These are phyloP conservation scores for Thraustochytrium sp. DNA, from an alignment of 352 stramenopile genomes.

Conservation along the genomic window DNA sequence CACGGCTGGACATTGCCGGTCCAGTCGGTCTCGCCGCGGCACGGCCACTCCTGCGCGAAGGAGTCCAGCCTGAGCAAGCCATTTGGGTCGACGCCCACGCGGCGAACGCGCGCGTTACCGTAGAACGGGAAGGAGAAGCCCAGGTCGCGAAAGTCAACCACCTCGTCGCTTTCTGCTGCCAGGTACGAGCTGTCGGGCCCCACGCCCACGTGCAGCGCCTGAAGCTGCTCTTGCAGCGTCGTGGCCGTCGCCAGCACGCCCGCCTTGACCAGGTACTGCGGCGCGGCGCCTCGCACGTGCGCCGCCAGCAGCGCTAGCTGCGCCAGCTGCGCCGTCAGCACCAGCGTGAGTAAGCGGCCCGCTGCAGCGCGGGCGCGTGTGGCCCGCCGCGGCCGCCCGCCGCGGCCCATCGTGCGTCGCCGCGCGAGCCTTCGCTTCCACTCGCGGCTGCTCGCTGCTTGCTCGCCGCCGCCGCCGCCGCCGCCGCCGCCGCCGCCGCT, in stretches of 20 bases:
- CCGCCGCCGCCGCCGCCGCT: too few species aligned
- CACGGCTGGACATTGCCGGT: neutral
- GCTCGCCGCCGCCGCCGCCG: too few species aligned
- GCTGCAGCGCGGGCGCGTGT: too few species aligned
- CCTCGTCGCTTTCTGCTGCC: neutral
- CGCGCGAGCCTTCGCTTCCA: too few species aligned
- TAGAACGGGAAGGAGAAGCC: slow-evolving; percentile 24
- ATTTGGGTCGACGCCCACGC: neutral
- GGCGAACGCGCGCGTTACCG: slow-evolving; percentile 7
- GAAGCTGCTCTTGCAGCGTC: neutral
- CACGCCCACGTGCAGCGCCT: neutral
- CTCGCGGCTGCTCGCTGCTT: too few species aligned
- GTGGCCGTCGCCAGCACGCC: neutral
- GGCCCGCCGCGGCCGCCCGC: too few species aligned
- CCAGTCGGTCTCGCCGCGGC: neutral
- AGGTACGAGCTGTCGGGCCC: neutral
- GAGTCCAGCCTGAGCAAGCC: neutral
- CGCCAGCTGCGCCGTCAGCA: too few species aligned
- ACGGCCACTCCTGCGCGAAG: neutral
- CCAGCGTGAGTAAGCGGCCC: too few species aligned
- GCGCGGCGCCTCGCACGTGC: too few species aligned
- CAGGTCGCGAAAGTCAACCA: neutral
- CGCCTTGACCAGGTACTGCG: neutral
- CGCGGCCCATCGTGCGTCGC: too few species aligned
- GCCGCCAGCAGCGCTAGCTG: too few species aligned